Percentiles rank a stretch among this genome's conserved stretches.
phyloP scores from a whole-genome alignment of 441 rosid genomes.

The Viola pubescens region DNA sequence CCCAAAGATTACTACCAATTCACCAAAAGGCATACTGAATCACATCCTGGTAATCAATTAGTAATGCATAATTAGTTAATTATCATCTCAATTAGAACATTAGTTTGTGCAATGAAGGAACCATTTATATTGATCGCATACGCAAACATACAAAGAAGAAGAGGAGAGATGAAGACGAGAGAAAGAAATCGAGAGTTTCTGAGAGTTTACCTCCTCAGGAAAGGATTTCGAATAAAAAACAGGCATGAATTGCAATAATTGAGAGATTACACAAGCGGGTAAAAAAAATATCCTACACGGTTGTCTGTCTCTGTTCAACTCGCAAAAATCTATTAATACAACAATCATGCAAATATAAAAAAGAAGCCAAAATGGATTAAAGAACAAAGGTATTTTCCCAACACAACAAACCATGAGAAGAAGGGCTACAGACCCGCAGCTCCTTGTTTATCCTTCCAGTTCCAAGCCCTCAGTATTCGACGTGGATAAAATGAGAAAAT shows the following conservation, averaged over 20 bases:
- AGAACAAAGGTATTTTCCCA: background rate
- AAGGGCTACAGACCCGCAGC: background rate
- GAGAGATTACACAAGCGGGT: no score
- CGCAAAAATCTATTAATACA: conserved; percentile 5
- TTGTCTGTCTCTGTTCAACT: no score
- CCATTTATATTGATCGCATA: no score
- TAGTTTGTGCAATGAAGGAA: background rate
- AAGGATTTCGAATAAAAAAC: no score
- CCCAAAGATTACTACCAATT: conserved; percentile 53
- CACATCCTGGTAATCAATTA: conserved; percentile 44
- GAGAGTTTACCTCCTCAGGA: no score
- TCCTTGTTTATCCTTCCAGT: conserved; percentile 3
- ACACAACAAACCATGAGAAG: conserved; percentile 4
- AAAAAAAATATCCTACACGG: no score
- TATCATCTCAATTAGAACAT: background rate
- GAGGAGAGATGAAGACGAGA: no score
- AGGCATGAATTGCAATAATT: no score
- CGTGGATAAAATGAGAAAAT: conserved; percentile 1
- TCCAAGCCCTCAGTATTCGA: conserved; percentile 2
- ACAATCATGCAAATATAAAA: conserved; percentile 1
- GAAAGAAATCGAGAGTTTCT: no score
- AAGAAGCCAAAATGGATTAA: background rate
- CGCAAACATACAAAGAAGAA: no score
- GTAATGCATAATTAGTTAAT: background rate
- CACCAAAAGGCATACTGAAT: conserved; percentile 26